Base-by-base conservation (phyloP, 2,329 filamentous ascomycete genomes). In the Teratosphaeria viscida region DNA sequence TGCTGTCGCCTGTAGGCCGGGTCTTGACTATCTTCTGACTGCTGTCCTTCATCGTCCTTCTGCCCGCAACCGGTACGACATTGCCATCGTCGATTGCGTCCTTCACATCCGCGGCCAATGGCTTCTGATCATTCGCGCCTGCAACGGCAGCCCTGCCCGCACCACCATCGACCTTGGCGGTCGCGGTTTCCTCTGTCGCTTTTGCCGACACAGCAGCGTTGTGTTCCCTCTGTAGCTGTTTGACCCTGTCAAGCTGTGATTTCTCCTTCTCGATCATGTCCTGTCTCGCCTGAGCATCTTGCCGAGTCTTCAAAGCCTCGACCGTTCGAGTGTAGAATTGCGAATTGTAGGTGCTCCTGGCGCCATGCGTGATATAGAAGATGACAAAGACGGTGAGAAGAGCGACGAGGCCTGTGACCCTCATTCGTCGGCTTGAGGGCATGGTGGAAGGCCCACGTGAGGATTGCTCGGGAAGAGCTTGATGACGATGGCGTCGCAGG, bases 281-380 rank as follows among this genome's bases (percentile, higher is more conserved):
- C 52, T 67, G 62, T 72, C 72, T 63, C 63, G 72, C 65, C 66
- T 65, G 67, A 26, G 65, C 63, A 29, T 65, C 68, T 59, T 76
- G 72, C 47, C 78, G 72, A 11, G 77, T 77, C 62, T 83, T 76
- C 63, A 84, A 78, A n/a, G 82, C 78, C 35, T 75, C 72, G 11
- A 80, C 74, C 2, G 79, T 85, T 55, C 79, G 78, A 29, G 75
- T 77, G 72, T 85, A 84, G 74, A 84, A 85, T 66, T 81, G 79
- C 52, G 74, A 79, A 55, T 77, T 77, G 62, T 76, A 73, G 37
- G 78, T 77, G 56, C 81, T 76, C 60, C 81, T 79, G 57, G 82
- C 76, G 55, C 80, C 80, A n/a, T 81, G 82, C 23, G 86, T 87
- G 71, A 90, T 86, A 77, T 92, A 90, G 66, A 95, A 78, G 58